Base-by-base conservation (phyloP, 345 rosid species). In the Lepidium sativum region DNA sequence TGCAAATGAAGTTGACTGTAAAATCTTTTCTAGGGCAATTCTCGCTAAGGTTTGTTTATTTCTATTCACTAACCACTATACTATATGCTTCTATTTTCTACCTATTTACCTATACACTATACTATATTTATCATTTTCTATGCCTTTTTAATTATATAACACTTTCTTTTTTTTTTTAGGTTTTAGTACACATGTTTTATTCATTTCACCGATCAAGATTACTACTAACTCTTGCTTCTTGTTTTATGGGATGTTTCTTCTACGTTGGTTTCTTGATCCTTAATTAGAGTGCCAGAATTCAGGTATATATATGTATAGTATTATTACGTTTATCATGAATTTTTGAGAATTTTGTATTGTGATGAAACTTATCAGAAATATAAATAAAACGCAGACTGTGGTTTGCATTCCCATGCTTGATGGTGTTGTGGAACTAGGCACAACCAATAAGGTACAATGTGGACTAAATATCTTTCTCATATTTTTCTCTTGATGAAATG, bases 321-420 rank as follows among this genome's bases (percentile, higher is more conserved):
- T 43, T 16, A 13, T 61, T 54, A 52, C 2, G 18, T 31, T 56
- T 51, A 15, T 55, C 29, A 41, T 11, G 40, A 15, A 11, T 20
- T 32, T 47, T 57, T 59, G 54, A 50, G 3, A 42, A 58, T 39
- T 21, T 21, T 48, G 17, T 63, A 7, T 54, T 54, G 43, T 31
- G 50, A 54, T 63, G 14, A 39, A 34, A 21, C 2, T 21, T 21
- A 21, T 21, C 3, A 25, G 0, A 32, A 61, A 41, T 29, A 33
- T 33, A 52, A 6, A 3, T 3, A 29, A 15, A 38, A 67, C 68
- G 60, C 86, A 95, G 98, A 95, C 99, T 1, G 91, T 88, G 35
- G 84, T 95, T 10, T 91, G 99, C 77, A 84, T 91, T 70, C 98
- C 99, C 29, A 75, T 95, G 43, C 83, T 85, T 9, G 91, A 88